A percentile compares a stretch with the other conserved stretches of the same genome.
These are phyloP conservation scores for Afroboletus lepidellus DNA, from an alignment of 1,284 basidiomycete genomes.

Conservation along the genomic window DNA sequence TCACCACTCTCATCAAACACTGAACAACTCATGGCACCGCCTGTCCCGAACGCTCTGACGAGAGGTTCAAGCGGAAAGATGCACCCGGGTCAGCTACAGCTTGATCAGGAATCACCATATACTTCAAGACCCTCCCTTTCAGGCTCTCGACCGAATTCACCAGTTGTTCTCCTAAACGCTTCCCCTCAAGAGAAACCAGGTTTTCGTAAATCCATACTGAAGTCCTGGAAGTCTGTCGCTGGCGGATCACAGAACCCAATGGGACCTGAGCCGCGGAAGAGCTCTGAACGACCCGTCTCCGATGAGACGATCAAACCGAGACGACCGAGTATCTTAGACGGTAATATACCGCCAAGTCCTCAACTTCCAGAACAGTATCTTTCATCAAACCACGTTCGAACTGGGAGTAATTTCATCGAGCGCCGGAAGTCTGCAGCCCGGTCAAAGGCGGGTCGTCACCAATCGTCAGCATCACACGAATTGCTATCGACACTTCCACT, in stretches of 20 bases:
- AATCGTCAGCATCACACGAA: constrained; percentile 32
- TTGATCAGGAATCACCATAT: constrained; percentile 62
- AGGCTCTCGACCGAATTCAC: constrained; percentile 24
- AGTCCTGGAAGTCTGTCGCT: constrained; percentile 51
- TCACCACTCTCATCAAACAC: constrained; percentile 15
- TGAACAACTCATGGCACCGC: constrained; percentile 24
- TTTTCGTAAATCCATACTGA: constrained; percentile 69
- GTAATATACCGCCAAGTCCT: constrained; percentile 43
- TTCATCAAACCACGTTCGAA: constrained; percentile 34
- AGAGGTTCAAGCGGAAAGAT: constrained; percentile 22
- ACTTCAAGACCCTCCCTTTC: constrained; percentile 27
- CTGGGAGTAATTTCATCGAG: constrained; percentile 33
- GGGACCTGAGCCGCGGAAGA: constrained; percentile 34
- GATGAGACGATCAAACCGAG: constrained; percentile 35
- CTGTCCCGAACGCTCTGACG: constrained; percentile 5
- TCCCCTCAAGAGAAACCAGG: constrained; percentile 36
- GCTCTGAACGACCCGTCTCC: constrained; percentile 30
- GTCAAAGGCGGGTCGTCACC: constrained; percentile 25
- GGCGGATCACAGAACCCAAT: constrained; percentile 29
- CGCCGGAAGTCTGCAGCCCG: constrained; percentile 27
- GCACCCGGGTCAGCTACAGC: constrained; percentile 48
- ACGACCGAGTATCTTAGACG: constrained; percentile 42
- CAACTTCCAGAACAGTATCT: constrained; percentile 41
- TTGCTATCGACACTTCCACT: constrained; percentile 17
- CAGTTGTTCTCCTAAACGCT: constrained; percentile 21